Percentiles rank a stretch among this genome's conserved stretches.
These are phyloP conservation scores for Geotrichum candidum DNA, from an alignment of 1,139 yeast species.

Conservation along the genomic window DNA sequence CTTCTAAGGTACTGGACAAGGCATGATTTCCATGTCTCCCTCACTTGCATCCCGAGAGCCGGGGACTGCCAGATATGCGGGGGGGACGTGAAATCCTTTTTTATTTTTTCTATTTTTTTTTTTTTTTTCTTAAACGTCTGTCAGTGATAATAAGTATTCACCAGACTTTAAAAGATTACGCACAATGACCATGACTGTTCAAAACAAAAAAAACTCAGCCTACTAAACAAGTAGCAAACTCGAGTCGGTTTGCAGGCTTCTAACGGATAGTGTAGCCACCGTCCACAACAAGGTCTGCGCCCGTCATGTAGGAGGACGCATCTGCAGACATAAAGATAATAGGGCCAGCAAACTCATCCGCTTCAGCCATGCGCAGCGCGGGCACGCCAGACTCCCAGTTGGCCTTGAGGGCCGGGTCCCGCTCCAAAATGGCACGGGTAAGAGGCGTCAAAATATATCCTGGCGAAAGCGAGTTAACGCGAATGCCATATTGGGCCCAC, in stretches of 20 bases:
- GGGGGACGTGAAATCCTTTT: too few species aligned
- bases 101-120: too few species aligned
- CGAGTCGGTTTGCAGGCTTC: neutral
- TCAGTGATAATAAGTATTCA: too few species aligned
- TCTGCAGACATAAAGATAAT: conserved; percentile 64
- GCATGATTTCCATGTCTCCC: too few species aligned
- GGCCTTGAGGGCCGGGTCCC: conserved; percentile 40
- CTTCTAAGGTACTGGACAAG: neutral
- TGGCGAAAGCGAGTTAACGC: conserved; percentile 76
- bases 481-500: conserved; percentile 72
- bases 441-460: conserved; percentile 72
- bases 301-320: conserved; percentile 79
- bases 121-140: too few species aligned
- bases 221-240: neutral
- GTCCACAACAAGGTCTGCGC: conserved; percentile 71
- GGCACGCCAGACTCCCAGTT: conserved; percentile 66
- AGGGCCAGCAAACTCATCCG: conserved; percentile 75
- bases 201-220: neutral
- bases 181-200: neutral
- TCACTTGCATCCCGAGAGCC: too few species aligned
- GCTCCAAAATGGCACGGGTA: conserved; percentile 50
- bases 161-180: neutral
- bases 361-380: conserved; percentile 59
- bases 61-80: too few species aligned
- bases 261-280: conserved; percentile 71